A percentile compares a stretch with the other conserved stretches of the same genome.
Conservation (phyloP, 1,284 basidiomycete genomes). For the Trichosporon inkin region DNA sequence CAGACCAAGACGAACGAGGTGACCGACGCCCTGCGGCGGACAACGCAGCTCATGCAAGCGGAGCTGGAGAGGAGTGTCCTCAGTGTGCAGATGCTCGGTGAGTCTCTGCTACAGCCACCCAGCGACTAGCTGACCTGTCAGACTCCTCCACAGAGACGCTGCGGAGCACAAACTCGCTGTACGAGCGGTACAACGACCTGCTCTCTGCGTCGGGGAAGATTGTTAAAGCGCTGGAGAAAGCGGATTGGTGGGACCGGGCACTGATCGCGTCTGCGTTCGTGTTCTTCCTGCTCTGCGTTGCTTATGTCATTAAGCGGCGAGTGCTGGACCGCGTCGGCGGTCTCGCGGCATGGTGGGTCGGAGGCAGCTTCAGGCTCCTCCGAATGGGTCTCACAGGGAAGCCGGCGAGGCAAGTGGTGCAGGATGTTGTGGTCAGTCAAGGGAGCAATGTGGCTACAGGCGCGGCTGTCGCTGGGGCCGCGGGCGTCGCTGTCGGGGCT, state of each 20-base stretch:
- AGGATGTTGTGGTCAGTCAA: not conserved
- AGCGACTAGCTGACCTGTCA: constrained; percentile 37
- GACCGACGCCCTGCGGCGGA: constrained; percentile 76
- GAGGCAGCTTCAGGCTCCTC: constrained; percentile 39
- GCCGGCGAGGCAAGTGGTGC: not conserved
- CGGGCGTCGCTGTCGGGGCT: not conserved
- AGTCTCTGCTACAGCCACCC: constrained; percentile 27
- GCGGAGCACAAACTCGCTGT: constrained; percentile 67
- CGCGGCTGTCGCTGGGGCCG: not conserved
- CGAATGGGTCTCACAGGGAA: constrained; percentile 32
- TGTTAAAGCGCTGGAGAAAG: constrained; percentile 75
- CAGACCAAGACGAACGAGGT: constrained; percentile 84
- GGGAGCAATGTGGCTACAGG: not conserved
- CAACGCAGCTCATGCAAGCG: constrained; percentile 76
- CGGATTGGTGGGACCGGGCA: constrained; percentile 86
- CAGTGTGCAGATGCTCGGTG: constrained; percentile 77
- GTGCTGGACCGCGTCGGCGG: constrained; percentile 60
- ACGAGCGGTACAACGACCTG: constrained; percentile 69
- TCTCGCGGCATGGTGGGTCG: constrained; percentile 47
- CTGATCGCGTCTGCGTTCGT: constrained; percentile 69
- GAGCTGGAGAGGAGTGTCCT: constrained; percentile 85
- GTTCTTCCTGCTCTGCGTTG: constrained; percentile 78
- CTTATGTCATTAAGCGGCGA: constrained; percentile 80
- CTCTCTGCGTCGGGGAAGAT: constrained; percentile 74
- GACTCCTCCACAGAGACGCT: constrained; percentile 75